Base-by-base conservation (phyloP, 148 eudicot species). In the Euryodendron excelsum region DNA sequence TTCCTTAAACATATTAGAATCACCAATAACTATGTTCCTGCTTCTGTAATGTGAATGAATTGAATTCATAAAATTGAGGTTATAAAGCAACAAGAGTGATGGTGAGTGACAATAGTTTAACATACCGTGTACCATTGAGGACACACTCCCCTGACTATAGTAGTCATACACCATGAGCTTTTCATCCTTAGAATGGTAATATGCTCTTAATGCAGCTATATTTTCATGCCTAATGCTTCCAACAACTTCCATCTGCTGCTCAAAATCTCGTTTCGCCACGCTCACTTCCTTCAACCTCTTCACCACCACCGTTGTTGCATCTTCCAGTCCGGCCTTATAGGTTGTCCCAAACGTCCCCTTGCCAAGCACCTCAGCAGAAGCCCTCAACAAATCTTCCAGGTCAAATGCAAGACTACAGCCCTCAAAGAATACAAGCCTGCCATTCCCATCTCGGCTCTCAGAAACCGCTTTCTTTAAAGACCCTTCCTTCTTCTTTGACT, bases 281-380 rank as follows among this genome's bases (percentile, higher is more conserved):
- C 79, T 82, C 48, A 80, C 85, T 69, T 91, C 91, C 81, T 87
- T 91, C 76, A 93, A 77, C 79, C 93, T 83, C 87, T 93, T 93
- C 69, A 93, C 97, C 7, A 82, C 97, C 17, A 93, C 87, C 0
- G 82, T 93, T 37, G 68, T 89, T 9, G 88, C 56, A 41, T 93
- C 97, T 84, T 93, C 97, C 72, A 93, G 60, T 17, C 91, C 86
- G 0, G 94, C 97, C 87, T 89, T 93, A 77, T 93, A 93, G 0
- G 97, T 87, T 25, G 89, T 93, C 52, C 94, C 97, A 61, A 84
- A 88, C 18, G 86, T 80, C 28, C 97, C 97, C 85, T 93, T 93
- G 3, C 97, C 97, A 3, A 93, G 90, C 76, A 93, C 91, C 87
- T 91, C 94, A 2, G 97, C 97, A 5, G 97, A 93, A 34, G 97